Evolutionary conservation across 352 stramenopile genomes (phyloP), one percentile per base, ranked within the genome.

Genomic region (Chrysophaeum taylorii): DNA sequence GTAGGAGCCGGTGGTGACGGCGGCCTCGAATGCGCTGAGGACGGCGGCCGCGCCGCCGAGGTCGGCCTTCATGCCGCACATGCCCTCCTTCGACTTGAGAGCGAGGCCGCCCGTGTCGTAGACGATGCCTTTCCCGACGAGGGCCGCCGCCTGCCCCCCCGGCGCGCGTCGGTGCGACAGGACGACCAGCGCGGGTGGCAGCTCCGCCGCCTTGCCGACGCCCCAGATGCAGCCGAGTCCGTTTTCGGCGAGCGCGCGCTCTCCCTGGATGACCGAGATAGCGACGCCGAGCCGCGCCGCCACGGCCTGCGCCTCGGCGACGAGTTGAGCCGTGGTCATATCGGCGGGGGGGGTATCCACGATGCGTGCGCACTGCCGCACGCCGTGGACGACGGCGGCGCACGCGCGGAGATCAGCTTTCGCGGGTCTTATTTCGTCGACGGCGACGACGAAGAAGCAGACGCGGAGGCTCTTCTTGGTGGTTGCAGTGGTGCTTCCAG

Each of bases 81-180:
- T 96, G 23, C 76, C 80, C 0, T 50, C 67, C 41, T 80, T 81
- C 27, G 72, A 62, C 83, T 98, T 98, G 78, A 98, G 87, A 43
- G 84, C 91, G 4, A 98, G 81, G 64, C 93, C 93, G 60, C 92
- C 93, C 31, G 93, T 98, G 82, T 97, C 93, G 77, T 97, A 98
- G 16, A 97, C 84, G 78, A 98, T 97, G 37, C 91, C 92, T 78
- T 98, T 98, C 68, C 92, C 92, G 25, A 97, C 90, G 53, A 97
- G 79, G 54, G 77, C 81, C 67, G 89, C 71, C 48, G 76, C n/a
- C 35, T 14, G 52, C 35, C 41, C 67, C 41, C 35, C 68, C 38
- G 29, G 60, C 38, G 38, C 68, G 4, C 70, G 64, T 75, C 86
- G 80, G 72, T 95, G 85, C 48, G 84, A 91, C 61, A 98, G 70